Percentiles rank a stretch among this genome's conserved stretches.
Evolutionary conservation across 176 grass and related monocot genomes (phyloP).

Genomic region (Oryza glaberrima): DNA sequence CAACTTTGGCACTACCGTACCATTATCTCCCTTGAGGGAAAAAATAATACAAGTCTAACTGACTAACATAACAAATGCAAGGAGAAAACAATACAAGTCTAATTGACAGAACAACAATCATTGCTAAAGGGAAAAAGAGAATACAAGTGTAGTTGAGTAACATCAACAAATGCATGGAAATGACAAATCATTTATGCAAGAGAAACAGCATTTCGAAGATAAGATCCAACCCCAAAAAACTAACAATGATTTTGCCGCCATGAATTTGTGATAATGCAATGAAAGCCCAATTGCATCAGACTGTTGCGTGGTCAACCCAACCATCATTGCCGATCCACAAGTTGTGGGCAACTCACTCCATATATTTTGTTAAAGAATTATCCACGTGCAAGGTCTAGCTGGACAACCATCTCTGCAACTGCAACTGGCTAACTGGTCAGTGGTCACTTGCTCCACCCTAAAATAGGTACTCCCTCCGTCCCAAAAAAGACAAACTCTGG

Average conservation of each 20-base stretch:
- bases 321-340: not conserved
- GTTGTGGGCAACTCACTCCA: not conserved
- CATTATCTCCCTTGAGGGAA: not conserved
- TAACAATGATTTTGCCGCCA: not conserved
- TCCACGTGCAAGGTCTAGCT: not conserved
- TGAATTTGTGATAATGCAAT: not conserved
- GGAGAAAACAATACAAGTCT: not conserved
- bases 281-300: not conserved
- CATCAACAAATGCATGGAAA: not conserved
- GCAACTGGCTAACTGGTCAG: not conserved
- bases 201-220: not conserved
- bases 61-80: not conserved
- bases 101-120: not conserved
- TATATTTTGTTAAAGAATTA: not conserved
- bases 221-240: constrained; percentile 8
- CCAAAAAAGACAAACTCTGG: no score
- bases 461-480: no score
- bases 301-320: not conserved
- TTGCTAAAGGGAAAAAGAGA: constrained; percentile 8
- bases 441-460: not conserved
- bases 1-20: not conserved
- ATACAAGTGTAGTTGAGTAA: not conserved
- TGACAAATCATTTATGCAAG: not conserved
- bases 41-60: constrained; percentile 10
- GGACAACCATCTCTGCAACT: no score